phyloP scores from a whole-genome alignment of 345 rosid genomes.

The Geranium rotundifolium region DNA sequence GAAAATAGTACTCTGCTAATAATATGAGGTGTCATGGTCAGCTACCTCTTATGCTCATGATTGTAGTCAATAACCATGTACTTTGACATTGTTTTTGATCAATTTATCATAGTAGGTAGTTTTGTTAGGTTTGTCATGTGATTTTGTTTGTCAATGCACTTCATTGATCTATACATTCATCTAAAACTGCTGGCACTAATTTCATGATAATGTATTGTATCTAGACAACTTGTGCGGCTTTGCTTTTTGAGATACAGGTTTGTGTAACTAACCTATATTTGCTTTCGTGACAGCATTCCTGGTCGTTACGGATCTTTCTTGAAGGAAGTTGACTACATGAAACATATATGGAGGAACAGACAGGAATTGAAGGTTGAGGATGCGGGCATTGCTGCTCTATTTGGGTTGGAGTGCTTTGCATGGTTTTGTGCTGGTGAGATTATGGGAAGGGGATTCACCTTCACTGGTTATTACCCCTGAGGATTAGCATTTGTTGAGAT shows the following conservation, averaged over 20 bases:
- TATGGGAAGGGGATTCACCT: slow-evolving; percentile 73
- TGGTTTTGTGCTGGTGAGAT: slow-evolving; percentile 91
- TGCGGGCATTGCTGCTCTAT: slow-evolving; percentile 65
- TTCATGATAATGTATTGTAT: no score
- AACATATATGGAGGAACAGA: slow-evolving; percentile 58
- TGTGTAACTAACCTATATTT: not conserved
- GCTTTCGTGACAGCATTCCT: slow-evolving; percentile 39
- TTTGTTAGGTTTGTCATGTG: no score
- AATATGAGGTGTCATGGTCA: no score
- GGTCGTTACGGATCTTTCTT: slow-evolving; percentile 50
- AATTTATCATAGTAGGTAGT: no score
- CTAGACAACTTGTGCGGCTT: no score
- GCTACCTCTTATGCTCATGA: no score
- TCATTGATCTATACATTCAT: no score
- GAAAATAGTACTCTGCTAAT: no score
- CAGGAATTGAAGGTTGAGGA: slow-evolving; percentile 71
- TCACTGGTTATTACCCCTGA: slow-evolving; percentile 78
- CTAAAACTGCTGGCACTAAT: not conserved
- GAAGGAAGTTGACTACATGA: slow-evolving; percentile 64
- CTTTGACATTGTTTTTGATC: no score
- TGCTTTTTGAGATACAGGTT: no score
- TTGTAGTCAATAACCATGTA: no score
- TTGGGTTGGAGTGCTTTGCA: slow-evolving; percentile 83
- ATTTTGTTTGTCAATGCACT: no score
- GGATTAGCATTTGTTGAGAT: not conserved